These are phyloP conservation scores for Haplographium delicatum DNA, from an alignment of 495 filamentous ascomycete species.

Conservation along the genomic window DNA sequence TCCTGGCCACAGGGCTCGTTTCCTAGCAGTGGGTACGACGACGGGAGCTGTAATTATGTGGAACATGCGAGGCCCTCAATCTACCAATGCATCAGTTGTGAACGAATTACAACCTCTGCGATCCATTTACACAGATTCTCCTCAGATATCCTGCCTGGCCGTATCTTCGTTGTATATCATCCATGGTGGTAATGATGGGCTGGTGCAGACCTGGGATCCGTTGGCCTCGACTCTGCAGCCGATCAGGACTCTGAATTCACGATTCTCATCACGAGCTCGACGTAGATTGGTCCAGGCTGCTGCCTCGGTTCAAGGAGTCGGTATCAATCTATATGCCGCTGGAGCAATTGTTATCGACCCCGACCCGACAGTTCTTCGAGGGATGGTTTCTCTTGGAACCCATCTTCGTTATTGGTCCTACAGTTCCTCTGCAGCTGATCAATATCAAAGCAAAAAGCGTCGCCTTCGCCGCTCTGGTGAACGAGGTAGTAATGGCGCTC, in stretches of 20 bases:
- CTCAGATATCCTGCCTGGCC: conserved; percentile 79
- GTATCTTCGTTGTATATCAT: conserved; percentile 83
- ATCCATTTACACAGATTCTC: conserved; percentile 87
- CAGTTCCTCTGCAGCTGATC: conserved; percentile 63
- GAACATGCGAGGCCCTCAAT: conserved; percentile 67
- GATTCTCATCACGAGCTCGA: conserved; percentile 75
- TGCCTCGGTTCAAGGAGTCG: conserved; percentile 57
- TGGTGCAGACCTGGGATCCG: conserved; percentile 96
- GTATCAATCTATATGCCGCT: conserved; percentile 76
- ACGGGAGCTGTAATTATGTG: conserved; percentile 76
- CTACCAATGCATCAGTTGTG: conserved; percentile 45
- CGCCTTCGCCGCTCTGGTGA: conserved; percentile 49
- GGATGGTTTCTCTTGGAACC: conserved; percentile 80
- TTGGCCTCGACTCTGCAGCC: conserved; percentile 74
- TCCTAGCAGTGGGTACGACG: conserved; percentile 75
- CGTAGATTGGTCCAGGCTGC: conserved; percentile 69
- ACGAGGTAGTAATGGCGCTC: conserved; percentile 53
- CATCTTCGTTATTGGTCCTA: conserved; percentile 92
- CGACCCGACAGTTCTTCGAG: conserved; percentile 84
- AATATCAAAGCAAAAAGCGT: conserved; percentile 60
- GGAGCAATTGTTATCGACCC: conserved; percentile 84
- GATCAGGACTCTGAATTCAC: conserved; percentile 83
- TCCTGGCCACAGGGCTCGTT: conserved; percentile 78
- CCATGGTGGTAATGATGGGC: conserved; percentile 89
- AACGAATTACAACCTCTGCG: conserved; percentile 57